Conservation (phyloP, 306 rosid genomes). For the Inga laurina region DNA sequence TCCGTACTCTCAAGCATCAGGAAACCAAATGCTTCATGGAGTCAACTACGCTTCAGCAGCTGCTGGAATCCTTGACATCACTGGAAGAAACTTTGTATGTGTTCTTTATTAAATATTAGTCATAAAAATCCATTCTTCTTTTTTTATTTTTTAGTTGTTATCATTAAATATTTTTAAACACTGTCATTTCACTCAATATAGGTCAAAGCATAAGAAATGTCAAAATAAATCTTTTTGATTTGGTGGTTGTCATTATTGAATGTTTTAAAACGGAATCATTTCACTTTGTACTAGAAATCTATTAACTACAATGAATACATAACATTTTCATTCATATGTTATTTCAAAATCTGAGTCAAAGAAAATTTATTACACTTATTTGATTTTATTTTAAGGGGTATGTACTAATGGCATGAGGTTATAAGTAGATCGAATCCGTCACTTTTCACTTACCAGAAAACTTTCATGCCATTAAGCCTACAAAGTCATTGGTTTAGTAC, state of each 20-base stretch:
- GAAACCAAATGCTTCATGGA: conserved; percentile 63
- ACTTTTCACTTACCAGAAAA: no score
- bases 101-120: neutral
- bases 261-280: neutral
- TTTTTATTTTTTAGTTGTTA: no score
- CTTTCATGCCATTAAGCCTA: neutral
- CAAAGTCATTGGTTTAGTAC: neutral
- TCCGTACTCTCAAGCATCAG: conserved; percentile 63
- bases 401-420: neutral
- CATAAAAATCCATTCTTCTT: no score
- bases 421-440: no score
- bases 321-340: no score
- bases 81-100: conserved; percentile 88
- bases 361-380: no score
- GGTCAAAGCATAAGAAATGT: neutral
- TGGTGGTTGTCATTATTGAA: neutral
- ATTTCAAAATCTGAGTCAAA: no score
- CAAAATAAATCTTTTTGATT: neutral
- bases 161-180: no score
- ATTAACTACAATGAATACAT: no score
- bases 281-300: no score
- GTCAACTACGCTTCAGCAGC: conserved; percentile 96
- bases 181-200: neutral
- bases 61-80: conserved; percentile 85
- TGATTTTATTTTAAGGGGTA: no score